phyloP scores from a whole-genome alignment of 768 basidiomycete genomes.

The Crucibulum laeve region DNA sequence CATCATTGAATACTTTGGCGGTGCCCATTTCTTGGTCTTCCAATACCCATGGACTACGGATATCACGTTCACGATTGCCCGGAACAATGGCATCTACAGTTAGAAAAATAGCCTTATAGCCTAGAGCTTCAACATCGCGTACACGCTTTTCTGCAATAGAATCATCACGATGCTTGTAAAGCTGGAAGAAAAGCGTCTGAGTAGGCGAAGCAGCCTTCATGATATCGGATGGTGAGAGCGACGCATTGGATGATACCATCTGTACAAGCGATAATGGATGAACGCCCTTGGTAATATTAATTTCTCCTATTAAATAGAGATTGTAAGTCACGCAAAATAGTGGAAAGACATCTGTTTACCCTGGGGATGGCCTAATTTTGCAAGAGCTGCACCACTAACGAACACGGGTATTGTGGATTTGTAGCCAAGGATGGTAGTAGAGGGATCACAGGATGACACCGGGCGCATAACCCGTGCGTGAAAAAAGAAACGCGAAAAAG shows the following conservation, averaged over 20 bases:
- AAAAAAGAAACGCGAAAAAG: conserved; percentile 87
- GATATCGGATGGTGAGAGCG: conserved; percentile 61
- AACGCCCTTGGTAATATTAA: conserved; percentile 74
- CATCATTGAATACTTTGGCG: conserved; percentile 16
- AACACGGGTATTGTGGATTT: conserved; percentile 75
- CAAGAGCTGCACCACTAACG: conserved; percentile 78
- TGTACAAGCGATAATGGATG: conserved; percentile 70
- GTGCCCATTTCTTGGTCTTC: conserved; percentile 51
- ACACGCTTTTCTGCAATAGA: conserved; percentile 64
- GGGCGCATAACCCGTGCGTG: conserved; percentile 74
- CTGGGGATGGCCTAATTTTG: conserved; percentile 84
- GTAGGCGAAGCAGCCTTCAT: conserved; percentile 47
- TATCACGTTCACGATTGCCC: conserved; percentile 77
- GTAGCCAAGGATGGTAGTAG: conserved; percentile 71
- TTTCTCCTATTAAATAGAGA: conserved; percentile 53
- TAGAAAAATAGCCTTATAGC: conserved; percentile 86
- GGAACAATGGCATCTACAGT: conserved; percentile 88
- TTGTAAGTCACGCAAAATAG: neutral
- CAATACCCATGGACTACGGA: conserved; percentile 51
- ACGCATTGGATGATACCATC: conserved; percentile 80
- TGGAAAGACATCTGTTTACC: conserved; percentile 26
- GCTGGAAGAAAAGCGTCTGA: conserved; percentile 74
- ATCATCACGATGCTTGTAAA: conserved; percentile 80
- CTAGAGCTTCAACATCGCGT: conserved; percentile 62
- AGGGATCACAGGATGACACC: conserved; percentile 61